These are phyloP conservation scores for Leucocoprinus birnbaumii DNA, from an alignment of 768 basidiomycete species.

Conservation along the genomic window DNA sequence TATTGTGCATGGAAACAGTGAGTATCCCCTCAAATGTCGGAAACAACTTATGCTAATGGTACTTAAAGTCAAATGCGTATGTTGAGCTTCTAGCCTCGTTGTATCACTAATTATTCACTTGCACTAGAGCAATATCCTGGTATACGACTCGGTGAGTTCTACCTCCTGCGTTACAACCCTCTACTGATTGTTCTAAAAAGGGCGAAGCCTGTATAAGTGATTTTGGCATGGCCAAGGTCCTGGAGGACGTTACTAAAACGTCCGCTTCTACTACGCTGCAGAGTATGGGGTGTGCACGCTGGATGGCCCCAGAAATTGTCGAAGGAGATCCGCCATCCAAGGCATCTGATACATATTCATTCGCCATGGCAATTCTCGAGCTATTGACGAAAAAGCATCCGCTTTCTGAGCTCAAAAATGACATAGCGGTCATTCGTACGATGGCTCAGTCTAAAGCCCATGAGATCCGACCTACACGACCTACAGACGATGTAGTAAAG, in stretches of 20 bases:
- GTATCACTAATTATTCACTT: neutral
- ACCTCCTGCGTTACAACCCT: neutral
- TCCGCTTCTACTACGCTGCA: slow-evolving; percentile 42
- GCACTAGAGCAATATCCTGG: slow-evolving; percentile 53
- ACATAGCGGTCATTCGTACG: slow-evolving; percentile 47
- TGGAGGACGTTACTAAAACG: slow-evolving; percentile 53
- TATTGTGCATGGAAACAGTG: slow-evolving; percentile 61
- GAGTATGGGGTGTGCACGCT: slow-evolving; percentile 44
- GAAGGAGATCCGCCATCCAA: slow-evolving; percentile 43
- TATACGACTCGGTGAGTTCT: slow-evolving; percentile 41
- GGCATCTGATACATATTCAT: slow-evolving; percentile 50
- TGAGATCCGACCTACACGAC: slow-evolving; percentile 41
- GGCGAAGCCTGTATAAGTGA: slow-evolving; percentile 57
- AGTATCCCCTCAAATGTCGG: slow-evolving; percentile 19
- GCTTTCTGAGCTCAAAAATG: slow-evolving; percentile 46
- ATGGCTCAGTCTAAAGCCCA: slow-evolving; percentile 35
- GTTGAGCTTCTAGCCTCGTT: slow-evolving; percentile 19
- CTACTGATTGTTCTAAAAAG: slow-evolving; percentile 24
- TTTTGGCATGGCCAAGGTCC: slow-evolving; percentile 61
- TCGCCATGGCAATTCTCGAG: neutral
- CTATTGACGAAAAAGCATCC: slow-evolving; percentile 52
- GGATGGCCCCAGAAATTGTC: slow-evolving; percentile 62
- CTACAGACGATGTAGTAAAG: slow-evolving; percentile 27
- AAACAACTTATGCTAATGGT: neutral
- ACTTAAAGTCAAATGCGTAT: slow-evolving; percentile 55